phyloP scores from a whole-genome alignment of 345 rosid genomes.

The Microcos paniculata region DNA sequence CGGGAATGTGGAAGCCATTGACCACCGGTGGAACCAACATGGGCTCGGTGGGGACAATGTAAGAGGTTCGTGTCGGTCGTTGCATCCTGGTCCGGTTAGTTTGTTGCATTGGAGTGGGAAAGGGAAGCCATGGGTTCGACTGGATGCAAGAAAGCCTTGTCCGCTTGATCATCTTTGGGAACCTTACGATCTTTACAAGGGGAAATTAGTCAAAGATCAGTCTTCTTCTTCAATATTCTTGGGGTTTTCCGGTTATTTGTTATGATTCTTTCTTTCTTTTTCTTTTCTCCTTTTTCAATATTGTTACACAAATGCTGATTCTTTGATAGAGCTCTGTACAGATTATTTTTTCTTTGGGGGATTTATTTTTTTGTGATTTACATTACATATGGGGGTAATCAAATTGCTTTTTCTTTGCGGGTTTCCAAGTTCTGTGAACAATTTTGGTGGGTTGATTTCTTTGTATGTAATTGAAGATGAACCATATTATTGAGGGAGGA shows the following conservation, averaged over 20 bases:
- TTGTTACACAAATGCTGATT: constrained; percentile 22
- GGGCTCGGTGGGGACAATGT: constrained; percentile 96
- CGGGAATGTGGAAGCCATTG: constrained; percentile 75
- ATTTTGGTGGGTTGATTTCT: constrained; percentile 32
- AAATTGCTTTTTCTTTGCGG: background rate
- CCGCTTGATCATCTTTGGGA: constrained; percentile 78
- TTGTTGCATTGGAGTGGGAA: constrained; percentile 98
- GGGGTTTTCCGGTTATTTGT: constrained; percentile 42
- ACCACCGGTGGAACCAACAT: constrained; percentile 94
- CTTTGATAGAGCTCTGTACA: constrained; percentile 41
- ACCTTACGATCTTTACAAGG: constrained; percentile 67
- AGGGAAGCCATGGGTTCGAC: constrained; percentile 94
- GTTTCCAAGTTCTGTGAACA: constrained; percentile 36
- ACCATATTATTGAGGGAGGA: constrained; percentile 16
- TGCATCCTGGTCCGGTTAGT: constrained; percentile 91
- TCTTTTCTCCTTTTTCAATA: background rate
- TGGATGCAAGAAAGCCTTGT: constrained; percentile 76
- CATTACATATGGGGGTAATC: constrained; percentile 15
- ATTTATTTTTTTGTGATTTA: background rate
- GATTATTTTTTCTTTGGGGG: constrained; percentile 9
- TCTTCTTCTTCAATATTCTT: constrained; percentile 28
- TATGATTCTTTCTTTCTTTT: constrained; percentile 27
- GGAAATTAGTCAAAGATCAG: constrained; percentile 24
- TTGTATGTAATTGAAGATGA: constrained; percentile 25
- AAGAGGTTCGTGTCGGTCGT: constrained; percentile 72